These are phyloP conservation scores for Phytophthora capsici DNA, from an alignment of 352 stramenopile species.

Conservation along the genomic window DNA sequence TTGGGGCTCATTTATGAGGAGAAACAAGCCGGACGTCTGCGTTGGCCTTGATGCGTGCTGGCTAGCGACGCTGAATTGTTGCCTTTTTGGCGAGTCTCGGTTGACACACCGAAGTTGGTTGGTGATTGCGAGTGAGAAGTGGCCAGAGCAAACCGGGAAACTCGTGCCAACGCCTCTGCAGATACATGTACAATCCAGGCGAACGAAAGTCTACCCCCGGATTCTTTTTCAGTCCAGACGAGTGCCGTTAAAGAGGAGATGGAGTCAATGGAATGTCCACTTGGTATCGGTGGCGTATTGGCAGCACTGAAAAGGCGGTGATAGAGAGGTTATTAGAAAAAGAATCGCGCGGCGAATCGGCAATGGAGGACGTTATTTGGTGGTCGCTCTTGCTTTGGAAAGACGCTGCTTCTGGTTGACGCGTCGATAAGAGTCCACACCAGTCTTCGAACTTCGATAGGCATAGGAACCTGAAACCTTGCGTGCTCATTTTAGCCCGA, in stretches of 20 bases:
- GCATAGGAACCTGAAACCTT: background rate
- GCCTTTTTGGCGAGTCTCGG: slow-evolving; percentile 11
- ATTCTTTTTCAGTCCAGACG: slow-evolving; percentile 16
- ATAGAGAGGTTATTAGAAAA: too few species aligned
- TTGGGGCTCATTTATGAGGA: slow-evolving; percentile 34
- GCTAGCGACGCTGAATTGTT: slow-evolving; percentile 21
- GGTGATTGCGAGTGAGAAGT: slow-evolving; percentile 20
- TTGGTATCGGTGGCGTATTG: slow-evolving; percentile 14
- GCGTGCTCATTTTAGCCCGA: background rate
- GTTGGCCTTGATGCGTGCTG: slow-evolving; percentile 5
- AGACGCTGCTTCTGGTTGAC: background rate
- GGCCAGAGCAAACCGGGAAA: slow-evolving; percentile 12
- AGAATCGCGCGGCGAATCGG: background rate
- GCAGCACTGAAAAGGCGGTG: background rate
- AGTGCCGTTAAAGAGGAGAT: slow-evolving; percentile 12
- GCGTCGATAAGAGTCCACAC: too few species aligned
- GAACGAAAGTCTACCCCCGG: background rate
- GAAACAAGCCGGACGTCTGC: slow-evolving; percentile 18
- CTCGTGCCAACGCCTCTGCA: slow-evolving; percentile 10
- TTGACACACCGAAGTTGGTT: slow-evolving; percentile 15
- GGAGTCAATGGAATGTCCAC: slow-evolving; percentile 21
- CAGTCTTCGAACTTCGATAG: background rate
- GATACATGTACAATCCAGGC: background rate
- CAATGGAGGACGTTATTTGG: background rate
- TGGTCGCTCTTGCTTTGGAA: background rate